Conservation (phyloP, 73 alveolate genomes). For the Symbiodinium pilosum region DNA sequence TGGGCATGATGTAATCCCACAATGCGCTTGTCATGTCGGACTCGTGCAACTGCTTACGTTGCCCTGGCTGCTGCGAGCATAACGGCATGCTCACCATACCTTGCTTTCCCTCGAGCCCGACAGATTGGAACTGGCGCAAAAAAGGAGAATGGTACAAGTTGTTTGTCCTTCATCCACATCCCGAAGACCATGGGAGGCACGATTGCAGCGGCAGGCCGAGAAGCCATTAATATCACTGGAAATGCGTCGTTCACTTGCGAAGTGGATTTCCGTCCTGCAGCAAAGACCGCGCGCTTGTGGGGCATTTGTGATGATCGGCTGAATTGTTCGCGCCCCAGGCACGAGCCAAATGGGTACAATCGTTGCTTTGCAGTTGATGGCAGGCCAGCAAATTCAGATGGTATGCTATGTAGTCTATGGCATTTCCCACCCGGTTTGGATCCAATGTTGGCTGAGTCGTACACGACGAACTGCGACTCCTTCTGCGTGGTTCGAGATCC, state of each 20-base stretch:
- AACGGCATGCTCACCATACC: too few relatives aligned
- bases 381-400: too few relatives aligned
- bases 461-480: background rate
- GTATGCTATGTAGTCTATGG: too few relatives aligned
- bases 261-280: background rate
- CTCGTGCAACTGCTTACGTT: too few relatives aligned
- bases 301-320: background rate
- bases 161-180: background rate
- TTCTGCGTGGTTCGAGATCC: background rate
- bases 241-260: background rate
- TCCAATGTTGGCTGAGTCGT: background rate
- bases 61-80: too few relatives aligned
- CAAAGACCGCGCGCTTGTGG: background rate
- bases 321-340: background rate
- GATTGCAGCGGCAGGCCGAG: background rate
- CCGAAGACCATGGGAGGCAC: constrained; percentile 25
- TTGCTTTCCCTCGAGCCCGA: too few relatives aligned
- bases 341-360: background rate
- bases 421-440: background rate
- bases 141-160: too few relatives aligned
- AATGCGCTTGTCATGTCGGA: too few relatives aligned
- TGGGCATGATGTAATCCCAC: too few relatives aligned
- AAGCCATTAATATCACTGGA: background rate
- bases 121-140: too few relatives aligned
- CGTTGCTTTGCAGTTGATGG: background rate